Percentiles rank a stretch among this genome's conserved stretches.
These are phyloP conservation scores for Zygoascus biomembranicola DNA, from an alignment of 805 yeast species.

Conservation along the genomic window DNA sequence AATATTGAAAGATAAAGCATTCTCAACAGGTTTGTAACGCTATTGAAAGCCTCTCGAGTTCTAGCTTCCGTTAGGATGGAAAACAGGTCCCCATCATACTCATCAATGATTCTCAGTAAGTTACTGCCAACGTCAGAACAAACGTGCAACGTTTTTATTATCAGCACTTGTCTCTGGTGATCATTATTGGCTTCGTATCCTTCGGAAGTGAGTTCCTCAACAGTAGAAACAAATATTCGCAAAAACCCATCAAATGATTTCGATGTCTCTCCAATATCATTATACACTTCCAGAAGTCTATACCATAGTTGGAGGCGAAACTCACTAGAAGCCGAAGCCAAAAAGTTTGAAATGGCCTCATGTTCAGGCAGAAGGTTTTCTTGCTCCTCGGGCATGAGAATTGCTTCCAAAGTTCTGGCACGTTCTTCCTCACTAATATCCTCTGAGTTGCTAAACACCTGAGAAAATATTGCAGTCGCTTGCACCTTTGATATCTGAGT, in stretches of 20 bases:
- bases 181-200: slow-evolving; percentile 20
- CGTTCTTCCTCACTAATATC: background rate
- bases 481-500: slow-evolving; percentile 63
- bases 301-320: slow-evolving; percentile 71
- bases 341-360: slow-evolving; percentile 50
- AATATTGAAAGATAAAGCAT: slow-evolving; percentile 28
- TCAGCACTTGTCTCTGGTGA: slow-evolving; percentile 32
- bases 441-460: slow-evolving; percentile 30
- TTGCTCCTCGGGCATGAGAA: slow-evolving; percentile 27
- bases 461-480: slow-evolving; percentile 58
- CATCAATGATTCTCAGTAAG: slow-evolving; percentile 18
- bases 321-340: slow-evolving; percentile 54
- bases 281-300: slow-evolving; percentile 52
- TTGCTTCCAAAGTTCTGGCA: slow-evolving; percentile 24
- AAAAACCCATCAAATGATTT: slow-evolving; percentile 41
- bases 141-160: slow-evolving; percentile 46
- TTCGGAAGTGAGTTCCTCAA: slow-evolving; percentile 29
- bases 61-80: slow-evolving; percentile 6
- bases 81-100: slow-evolving; percentile 13
- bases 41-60: slow-evolving; percentile 8
- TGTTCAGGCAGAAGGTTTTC: slow-evolving; percentile 27
- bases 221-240: slow-evolving; percentile 38
- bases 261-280: slow-evolving; percentile 32
- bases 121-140: slow-evolving; percentile 42
- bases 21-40: slow-evolving; percentile 24